Percentiles rank a stretch among this genome's conserved stretches.
Conservation (phyloP, 306 rosid genomes). For the Leucaena leucocephala region DNA sequence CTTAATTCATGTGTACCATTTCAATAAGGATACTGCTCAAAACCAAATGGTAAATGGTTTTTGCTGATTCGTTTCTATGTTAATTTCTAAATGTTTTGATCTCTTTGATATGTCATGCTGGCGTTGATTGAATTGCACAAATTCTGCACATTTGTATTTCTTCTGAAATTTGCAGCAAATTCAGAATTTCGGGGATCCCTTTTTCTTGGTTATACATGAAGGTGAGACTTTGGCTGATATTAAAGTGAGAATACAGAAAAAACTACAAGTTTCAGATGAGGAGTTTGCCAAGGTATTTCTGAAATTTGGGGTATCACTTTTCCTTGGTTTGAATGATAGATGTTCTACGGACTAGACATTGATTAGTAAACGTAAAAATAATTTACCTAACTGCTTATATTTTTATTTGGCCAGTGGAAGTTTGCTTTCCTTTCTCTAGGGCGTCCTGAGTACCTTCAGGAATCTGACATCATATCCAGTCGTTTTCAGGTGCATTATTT, state of each 20-base stretch:
- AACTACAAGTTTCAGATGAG: slow-evolving; percentile 75
- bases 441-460: slow-evolving; percentile 87
- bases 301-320: background rate
- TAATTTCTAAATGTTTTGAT: background rate
- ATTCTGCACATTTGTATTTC: background rate
- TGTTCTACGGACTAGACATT: background rate
- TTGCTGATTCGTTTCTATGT: background rate
- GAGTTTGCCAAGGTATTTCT: slow-evolving; percentile 75
- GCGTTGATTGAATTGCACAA: background rate
- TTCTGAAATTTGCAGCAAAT: slow-evolving; percentile 60
- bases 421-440: slow-evolving; percentile 84
- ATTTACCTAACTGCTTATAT: slow-evolving; percentile 20
- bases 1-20: slow-evolving; percentile 79
- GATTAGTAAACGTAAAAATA: background rate
- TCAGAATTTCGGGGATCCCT: slow-evolving; percentile 89
- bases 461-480: slow-evolving; percentile 69
- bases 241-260: slow-evolving; percentile 71
- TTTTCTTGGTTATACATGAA: slow-evolving; percentile 82
- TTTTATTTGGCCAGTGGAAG: slow-evolving; percentile 66
- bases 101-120: background rate
- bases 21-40: slow-evolving; percentile 78
- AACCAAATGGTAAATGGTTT: slow-evolving; percentile 65
- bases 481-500: slow-evolving; percentile 72
- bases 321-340: slow-evolving; percentile 28
- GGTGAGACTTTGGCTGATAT: slow-evolving; percentile 80